A percentile compares a stretch with the other conserved stretches of the same genome.
Conservation (phyloP, 2,329 filamentous ascomycete genomes). For the Fusarium protoensiforme region DNA sequence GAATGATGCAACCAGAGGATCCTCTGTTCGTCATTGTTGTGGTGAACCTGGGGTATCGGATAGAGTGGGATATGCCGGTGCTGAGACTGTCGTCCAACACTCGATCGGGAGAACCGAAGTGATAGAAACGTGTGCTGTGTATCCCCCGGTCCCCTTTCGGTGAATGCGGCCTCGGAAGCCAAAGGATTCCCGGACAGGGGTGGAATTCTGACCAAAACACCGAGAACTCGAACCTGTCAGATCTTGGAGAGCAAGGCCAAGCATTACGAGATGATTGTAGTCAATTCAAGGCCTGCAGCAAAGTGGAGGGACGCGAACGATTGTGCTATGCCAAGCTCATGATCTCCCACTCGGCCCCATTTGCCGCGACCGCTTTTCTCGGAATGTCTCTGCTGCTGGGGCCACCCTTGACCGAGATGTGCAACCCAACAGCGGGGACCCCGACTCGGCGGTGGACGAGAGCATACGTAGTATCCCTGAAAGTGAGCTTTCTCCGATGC, state of each 20-base stretch:
- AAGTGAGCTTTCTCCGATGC: neutral
- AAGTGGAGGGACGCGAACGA: neutral
- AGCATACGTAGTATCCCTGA: neutral
- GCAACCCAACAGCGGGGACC: neutral
- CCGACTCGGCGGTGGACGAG: neutral
- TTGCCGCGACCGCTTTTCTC: neutral
- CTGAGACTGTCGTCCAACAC: neutral
- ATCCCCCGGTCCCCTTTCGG: neutral
- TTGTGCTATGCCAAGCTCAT: neutral
- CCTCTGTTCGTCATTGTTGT: neutral
- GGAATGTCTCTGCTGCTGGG: neutral
- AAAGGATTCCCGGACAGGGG: neutral
- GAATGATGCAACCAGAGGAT: neutral
- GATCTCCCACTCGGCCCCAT: conserved; percentile 2
- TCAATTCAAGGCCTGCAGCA: neutral
- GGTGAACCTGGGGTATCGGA: neutral
- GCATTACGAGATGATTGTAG: neutral
- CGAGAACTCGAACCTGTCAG: neutral
- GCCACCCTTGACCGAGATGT: neutral
- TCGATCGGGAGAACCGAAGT: neutral
- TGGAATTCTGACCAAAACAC: neutral
- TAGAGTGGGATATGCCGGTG: neutral
- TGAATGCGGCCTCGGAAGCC: neutral
- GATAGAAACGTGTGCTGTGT: neutral
- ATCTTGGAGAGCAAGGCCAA: neutral